Evolutionary conservation across 805 yeast species (phyloP), one percentile per base, ranked within the genome.

Genomic region (Lipomyces kockii): DNA sequence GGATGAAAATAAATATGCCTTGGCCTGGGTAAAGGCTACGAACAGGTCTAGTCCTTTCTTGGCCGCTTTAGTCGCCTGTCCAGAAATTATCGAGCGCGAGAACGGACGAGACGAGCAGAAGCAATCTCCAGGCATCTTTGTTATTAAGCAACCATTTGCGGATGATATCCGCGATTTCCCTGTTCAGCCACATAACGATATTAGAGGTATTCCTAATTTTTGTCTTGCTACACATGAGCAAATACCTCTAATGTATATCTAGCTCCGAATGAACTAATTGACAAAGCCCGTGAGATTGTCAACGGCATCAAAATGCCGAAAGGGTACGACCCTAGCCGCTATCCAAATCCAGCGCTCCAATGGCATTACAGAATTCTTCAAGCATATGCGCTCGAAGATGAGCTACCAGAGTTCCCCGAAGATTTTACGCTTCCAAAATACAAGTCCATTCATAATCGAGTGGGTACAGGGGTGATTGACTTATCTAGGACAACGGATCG

Each of bases 111-210:
- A 37, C 9, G 64, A 65, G 9, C 74, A 75, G n/a, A 70, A 73
- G 14, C 78, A 82, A 37, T 89, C 94, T 0, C 87, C 89, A 65
- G 97, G 97, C 0, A 85, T 94, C 69, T 86, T 88, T 60, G 76
- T 92, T 64, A 82, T 89, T 8, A 82, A 83, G 37, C 72, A 90
- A 27, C 97, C 98, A 0, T 89, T 85, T 81, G 78, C 85, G 17
- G 96, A 92, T 71, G 94, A 91, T 75, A 77, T 92, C 2, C 81
- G 98, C 61, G 82, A 84, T 43, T 76, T 86, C 3, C 97, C 98
- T 0, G 22, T 11, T n/a, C 49, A 17, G 22, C 49, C 49, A n/a
- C 3, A 43, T 78, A 65, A 7, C 25, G n/a, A 43, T 20, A 7
- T 22, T 17, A 34, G 17, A 29, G 49, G 60, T 56, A 32, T 29